Percentiles rank a stretch among this genome's conserved stretches.
These are phyloP conservation scores for Tylopilus felleus DNA, from an alignment of 768 basidiomycete genomes.

Conservation along the genomic window DNA sequence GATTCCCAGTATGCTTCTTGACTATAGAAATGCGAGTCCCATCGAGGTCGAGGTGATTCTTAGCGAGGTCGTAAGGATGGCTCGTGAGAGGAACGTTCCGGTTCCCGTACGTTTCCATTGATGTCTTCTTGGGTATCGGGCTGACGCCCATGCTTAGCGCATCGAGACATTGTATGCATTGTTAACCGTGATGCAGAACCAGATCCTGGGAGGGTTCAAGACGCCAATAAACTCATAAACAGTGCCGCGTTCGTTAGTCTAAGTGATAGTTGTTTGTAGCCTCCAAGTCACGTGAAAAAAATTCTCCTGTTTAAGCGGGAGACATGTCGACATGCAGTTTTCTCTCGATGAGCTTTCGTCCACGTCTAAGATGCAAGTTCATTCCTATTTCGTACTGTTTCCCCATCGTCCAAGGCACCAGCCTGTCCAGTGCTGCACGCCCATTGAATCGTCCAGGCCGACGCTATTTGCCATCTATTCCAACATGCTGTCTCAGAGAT, in stretches of 20 bases:
- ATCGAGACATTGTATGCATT: constrained; percentile 60
- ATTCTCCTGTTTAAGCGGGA: too few relatives aligned
- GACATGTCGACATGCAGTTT: neutral
- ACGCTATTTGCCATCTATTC: too few relatives aligned
- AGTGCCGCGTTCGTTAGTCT: neutral
- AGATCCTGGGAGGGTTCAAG: constrained; percentile 41
- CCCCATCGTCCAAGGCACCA: neutral
- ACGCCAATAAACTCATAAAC: neutral
- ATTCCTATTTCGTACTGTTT: neutral
- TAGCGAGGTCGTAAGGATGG: constrained; percentile 43
- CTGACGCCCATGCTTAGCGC: constrained; percentile 37
- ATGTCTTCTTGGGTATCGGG: neutral
- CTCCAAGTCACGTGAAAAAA: constrained; percentile 3
- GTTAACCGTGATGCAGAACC: constrained; percentile 59
- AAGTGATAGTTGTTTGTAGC: neutral
- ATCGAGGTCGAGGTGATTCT: constrained; percentile 68
- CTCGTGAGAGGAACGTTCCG: constrained; percentile 14
- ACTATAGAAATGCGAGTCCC: constrained; percentile 46
- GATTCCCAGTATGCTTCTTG: constrained; percentile 61
- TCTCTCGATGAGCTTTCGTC: neutral
- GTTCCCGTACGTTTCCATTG: constrained; percentile 9
- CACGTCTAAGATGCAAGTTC: neutral
- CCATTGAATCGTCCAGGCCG: neutral
- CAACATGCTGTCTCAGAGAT: too few relatives aligned
- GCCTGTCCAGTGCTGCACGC: neutral